Evolutionary conservation across 139 green algal genomes (phyloP).

Genomic region (Chlamydomonas sp.): DNA sequence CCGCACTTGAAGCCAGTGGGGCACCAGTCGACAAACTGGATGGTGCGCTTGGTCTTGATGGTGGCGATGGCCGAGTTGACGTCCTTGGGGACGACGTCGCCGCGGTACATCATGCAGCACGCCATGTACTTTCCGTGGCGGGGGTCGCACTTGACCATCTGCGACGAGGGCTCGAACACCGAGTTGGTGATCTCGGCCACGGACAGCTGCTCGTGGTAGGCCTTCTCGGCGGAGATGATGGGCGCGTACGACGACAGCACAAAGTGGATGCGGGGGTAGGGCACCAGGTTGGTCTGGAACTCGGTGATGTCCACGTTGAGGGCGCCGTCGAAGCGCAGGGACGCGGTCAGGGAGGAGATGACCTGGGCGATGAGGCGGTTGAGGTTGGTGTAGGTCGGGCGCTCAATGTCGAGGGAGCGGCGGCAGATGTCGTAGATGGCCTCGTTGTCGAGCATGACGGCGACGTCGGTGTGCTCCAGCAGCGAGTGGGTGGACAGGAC

Average conservation of each 20-base stretch:
- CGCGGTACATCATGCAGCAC: constrained; percentile 99
- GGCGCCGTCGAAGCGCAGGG: constrained; percentile 90
- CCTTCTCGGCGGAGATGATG: constrained; percentile 74
- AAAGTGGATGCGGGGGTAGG: constrained; percentile 98
- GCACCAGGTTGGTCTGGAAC: constrained; percentile 99
- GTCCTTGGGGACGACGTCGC: constrained; percentile 98
- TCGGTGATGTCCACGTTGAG: constrained; percentile 97
- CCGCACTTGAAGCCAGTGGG: constrained; percentile 99
- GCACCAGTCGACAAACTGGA: constrained; percentile 99
- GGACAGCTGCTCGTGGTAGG: constrained; percentile 82
- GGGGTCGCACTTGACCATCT: constrained; percentile 98
- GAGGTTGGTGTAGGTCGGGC: constrained; percentile 63
- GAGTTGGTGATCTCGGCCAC: constrained; percentile 98
- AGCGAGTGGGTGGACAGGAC: constrained; percentile 95
- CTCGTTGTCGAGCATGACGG: constrained; percentile 96
- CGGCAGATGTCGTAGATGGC: constrained; percentile 97
- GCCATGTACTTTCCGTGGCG: constrained; percentile 98
- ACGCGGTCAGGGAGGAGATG: constrained; percentile 93
- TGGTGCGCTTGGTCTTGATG: constrained; percentile 99
- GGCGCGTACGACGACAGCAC: constrained; percentile 96
- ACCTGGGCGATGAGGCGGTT: constrained; percentile 42
- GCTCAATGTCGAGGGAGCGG: constrained; percentile 91
- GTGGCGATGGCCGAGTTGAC: constrained; percentile 93
- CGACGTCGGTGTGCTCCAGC: constrained; percentile 96
- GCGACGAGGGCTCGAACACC: constrained; percentile 88